Conservation (phyloP, 225 moss, liverwort and hornwort species). For the Ulota crispa region DNA sequence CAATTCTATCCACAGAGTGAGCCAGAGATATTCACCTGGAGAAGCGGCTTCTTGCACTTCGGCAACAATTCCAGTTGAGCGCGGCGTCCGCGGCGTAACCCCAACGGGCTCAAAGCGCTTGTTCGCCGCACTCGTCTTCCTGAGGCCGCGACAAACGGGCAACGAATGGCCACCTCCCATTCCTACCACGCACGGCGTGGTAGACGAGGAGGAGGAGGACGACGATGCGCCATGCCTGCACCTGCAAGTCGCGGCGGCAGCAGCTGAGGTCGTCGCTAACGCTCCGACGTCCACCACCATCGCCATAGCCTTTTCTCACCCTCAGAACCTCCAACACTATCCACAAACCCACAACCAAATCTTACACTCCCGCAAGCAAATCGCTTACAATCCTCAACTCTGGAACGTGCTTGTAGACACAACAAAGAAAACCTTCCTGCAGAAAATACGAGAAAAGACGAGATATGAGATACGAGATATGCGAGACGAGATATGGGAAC, state of each 20-base stretch:
- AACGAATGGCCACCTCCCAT: slow-evolving; percentile 35
- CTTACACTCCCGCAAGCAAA: neutral
- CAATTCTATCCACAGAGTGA: neutral
- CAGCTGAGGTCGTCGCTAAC: slow-evolving; percentile 31
- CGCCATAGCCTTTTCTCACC: slow-evolving; percentile 33
- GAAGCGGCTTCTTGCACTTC: slow-evolving; percentile 50
- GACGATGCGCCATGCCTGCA: slow-evolving; percentile 31
- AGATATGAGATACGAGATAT: no score
- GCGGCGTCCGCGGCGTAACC: slow-evolving; percentile 9
- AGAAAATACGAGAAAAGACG: no score
- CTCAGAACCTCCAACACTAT: neutral
- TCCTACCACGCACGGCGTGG: slow-evolving; percentile 34
- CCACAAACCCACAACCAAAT: neutral
- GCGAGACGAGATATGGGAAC: no score
- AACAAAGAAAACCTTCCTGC: neutral
- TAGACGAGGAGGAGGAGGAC: slow-evolving; percentile 13
- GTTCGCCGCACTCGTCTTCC: slow-evolving; percentile 25
- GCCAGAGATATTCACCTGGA: slow-evolving; percentile 20
- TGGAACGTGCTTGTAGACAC: slow-evolving; percentile 37
- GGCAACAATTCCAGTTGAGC: slow-evolving; percentile 27
- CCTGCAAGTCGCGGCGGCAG: slow-evolving; percentile 31
- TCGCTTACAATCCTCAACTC: slow-evolving; percentile 2
- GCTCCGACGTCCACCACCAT: slow-evolving; percentile 50
- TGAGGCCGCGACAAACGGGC: slow-evolving; percentile 42
- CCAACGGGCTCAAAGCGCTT: slow-evolving; percentile 38